Evolutionary conservation across 1,284 basidiomycete species (phyloP), one percentile per base, ranked within the genome.

Genomic region (Rhodotorula sp.): DNA sequence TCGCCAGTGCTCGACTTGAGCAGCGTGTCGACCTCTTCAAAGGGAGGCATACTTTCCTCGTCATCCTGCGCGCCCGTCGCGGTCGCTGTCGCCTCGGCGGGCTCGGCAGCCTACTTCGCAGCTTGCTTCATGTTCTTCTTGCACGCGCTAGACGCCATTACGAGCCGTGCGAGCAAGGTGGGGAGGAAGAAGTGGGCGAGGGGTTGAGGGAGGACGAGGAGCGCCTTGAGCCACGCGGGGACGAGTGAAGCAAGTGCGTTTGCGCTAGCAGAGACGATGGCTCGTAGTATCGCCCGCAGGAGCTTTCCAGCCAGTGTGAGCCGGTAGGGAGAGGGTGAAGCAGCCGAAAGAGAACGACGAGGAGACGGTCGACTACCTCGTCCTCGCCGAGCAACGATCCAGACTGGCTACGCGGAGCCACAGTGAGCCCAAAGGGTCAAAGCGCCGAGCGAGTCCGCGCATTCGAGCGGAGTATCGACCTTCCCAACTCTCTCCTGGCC

Each of bases 221-320:
- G 36, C 36, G 36, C 36, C 36, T 36, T 36, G 36, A 36, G 36
- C 36, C 36, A 36, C 36, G 8, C 13, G 36, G 36, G 36, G 36
- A 36, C 36, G 13, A 36, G 36, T 8, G 59, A 3, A 48, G 48
- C n/a, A 48, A 60, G 59, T 49, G 51, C 48, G 59, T 36, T 17
- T 44, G 56, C 39, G 56, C 46, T 19, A 11, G 49, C 24, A 24
- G 9, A 32, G 32, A n/a, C 54, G 36, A 36, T 56, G 34, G 54
- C 34, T 36, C 22, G 54, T 39, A 36, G 36, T 13, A 36, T 6
- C 6, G 36, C 36, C 36, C 6, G 36, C 36, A 13, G 36, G 36
- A 36, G 34, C 48, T 51, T 34, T 34, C 17, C 32, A 49, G 59
- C 19, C 59, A 48, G 59, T 52, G 59, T 34, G 59, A 49, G 49